Base-by-base conservation (phyloP, 2,329 filamentous ascomycete species). In the Hypoxylon sp. region DNA sequence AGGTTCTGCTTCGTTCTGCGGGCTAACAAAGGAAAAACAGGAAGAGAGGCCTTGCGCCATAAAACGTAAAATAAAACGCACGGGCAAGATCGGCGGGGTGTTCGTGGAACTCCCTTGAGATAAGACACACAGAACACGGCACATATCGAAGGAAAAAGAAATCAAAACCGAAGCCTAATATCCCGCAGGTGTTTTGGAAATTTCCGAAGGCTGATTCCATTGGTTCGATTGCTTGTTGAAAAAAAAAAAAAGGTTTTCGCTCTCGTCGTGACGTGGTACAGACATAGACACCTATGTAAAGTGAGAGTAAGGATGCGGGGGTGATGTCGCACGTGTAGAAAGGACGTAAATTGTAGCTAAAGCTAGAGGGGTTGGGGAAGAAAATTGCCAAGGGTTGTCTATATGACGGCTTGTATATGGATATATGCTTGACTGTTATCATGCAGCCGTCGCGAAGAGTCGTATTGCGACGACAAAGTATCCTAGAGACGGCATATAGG, bases 251-350 rank as follows among this genome's bases (percentile, higher is more conserved):
- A 46, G 13, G 43, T 20, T 24, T 24, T 10, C 50, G 50, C 46
- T 41, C 34, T 51, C 26, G 55, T 32, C 48, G 51, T 26, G 37
- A 30, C 28, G 56, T 54, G 55, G 49, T 48, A 53, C 56, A 17
- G 24, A 46, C 37, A 7, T 41, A 32, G 24, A 26, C 13, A 50
- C 20, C 50, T 13, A 28, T 6, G 46, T 54, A 58, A 50, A 49
- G 17, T 61, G 39, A 30, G 17, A 44, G 39, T 26, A 34, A 48
- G 24, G 17, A 46, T 60, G 59, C 44, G 62, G 56, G 60, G 56
- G 47, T 66, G 46, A 46, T 51, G 50, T 54, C 58, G 57, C 57
- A 58, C 56, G 62, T 64, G 56, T 64, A 56, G 15, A 54, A 44
- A 26, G 44, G 34, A 52, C 34, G 48, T 34, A 50, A 57, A 4